These are phyloP conservation scores for Hansenula lynferdii DNA, from an alignment of 1,139 yeast species.

Conservation along the genomic window DNA sequence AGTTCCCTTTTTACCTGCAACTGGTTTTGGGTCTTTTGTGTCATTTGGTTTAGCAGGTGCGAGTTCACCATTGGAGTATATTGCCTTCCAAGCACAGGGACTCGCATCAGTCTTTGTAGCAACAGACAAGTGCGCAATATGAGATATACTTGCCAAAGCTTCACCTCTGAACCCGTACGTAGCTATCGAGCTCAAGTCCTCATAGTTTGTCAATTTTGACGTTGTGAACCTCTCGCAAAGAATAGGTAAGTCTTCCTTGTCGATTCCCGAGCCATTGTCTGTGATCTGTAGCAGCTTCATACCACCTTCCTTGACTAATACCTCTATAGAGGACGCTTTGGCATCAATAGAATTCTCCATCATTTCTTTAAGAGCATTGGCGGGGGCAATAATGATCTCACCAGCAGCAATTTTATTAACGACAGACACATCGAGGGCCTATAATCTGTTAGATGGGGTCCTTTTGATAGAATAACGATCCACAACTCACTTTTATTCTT, in stretches of 20 bases:
- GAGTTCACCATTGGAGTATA: conserved; percentile 60
- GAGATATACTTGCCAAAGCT: conserved; percentile 69
- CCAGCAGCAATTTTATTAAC: conserved; percentile 96
- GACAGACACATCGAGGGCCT: conserved; percentile 53
- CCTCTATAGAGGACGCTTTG: conserved; percentile 52
- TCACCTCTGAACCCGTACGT: conserved; percentile 85
- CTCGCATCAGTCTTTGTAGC: conserved; percentile 63
- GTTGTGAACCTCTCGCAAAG: conserved; percentile 70
- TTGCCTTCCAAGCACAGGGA: conserved; percentile 64
- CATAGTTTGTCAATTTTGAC: conserved; percentile 52
- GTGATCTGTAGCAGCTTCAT: conserved; percentile 54
- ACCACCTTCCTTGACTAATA: conserved; percentile 64
- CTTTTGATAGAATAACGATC: neutral
- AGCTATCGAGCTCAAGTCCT: conserved; percentile 43
- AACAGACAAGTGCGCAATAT: conserved; percentile 64
- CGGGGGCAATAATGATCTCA: conserved; percentile 90
- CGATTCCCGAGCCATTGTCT: conserved; percentile 79
- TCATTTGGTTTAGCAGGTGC: conserved; percentile 29
- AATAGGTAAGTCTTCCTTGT: conserved; percentile 49
- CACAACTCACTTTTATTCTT: conserved; percentile 6
- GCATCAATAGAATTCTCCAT: conserved; percentile 83
- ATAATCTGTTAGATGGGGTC: neutral
- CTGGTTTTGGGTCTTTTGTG: conserved; percentile 53
- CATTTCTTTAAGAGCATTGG: conserved; percentile 76
- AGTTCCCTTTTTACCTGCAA: conserved; percentile 89